Base-by-base conservation (phyloP, 1,139 yeast species). In the Lodderomyces metapsilosis region DNA sequence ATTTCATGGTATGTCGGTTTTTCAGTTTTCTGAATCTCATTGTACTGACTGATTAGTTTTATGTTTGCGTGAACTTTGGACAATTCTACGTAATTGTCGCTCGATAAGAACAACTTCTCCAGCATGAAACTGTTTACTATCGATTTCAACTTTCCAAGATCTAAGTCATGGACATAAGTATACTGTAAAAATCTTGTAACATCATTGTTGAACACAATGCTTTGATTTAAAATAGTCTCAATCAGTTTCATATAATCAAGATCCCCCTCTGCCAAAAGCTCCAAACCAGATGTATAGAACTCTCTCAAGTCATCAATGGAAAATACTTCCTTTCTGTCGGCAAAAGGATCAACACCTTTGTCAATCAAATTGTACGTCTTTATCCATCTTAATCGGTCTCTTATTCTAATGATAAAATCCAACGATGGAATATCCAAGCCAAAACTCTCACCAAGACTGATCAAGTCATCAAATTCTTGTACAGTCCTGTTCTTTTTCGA, bases 381-480 rank as follows among this genome's bases (percentile, higher is more conserved):
- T 4, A 71, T 43, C 89, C 91, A 84, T 34, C 58, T 60, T 37
- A 73, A 51, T 41, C 80, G 66, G 37, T 69, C 70, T 35, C 79
- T 63, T 16, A 82, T 59, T 43, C 79, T 64, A 12, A 69, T 74
- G 34, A 85, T 56, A 38, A 75, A 66, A 11, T 59, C 61, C 28
- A 80, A 62, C 1, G 84, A 74, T 2, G 80, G 76, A 16, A 84
- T 58, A 8, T 68, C 70, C 27, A 84, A 59, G 3, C 86, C 86
- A 53, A 83, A 76, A 11, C 81, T 71, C 45, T 71, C 71, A 2
- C 91, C 91, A 25, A 78, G 58, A 37, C 62, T 70, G 21, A 74
- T 71, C 47, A 76, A 58, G 38, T 74, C 77, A 37, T 71, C 66
- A 40, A 74, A 64, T 36, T 78, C 81, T 34, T 59, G 58, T 4